A percentile compares a stretch with the other conserved stretches of the same genome.
Conservation (phyloP, 1,284 basidiomycete species). For the Volvariella volvacea region DNA sequence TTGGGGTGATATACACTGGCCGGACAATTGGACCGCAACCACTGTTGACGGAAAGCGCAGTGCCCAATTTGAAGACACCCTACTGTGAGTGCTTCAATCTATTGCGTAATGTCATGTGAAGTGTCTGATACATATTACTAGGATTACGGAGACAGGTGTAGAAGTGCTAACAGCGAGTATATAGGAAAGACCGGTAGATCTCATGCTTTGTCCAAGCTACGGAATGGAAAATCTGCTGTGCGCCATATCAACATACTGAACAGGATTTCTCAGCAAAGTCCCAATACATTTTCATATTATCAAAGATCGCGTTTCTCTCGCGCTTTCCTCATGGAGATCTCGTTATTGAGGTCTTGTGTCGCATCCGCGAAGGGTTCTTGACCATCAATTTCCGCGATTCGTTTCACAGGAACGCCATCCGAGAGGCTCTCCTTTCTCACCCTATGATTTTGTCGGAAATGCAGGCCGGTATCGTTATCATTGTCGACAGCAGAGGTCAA, state of each 20-base stretch:
- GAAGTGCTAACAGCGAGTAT: constrained; percentile 76
- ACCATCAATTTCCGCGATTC: constrained; percentile 52
- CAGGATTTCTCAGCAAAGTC: too few relatives aligned
- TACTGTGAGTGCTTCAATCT: constrained; percentile 57
- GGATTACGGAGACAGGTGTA: constrained; percentile 87
- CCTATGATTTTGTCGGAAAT: constrained; percentile 38
- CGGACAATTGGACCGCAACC: constrained; percentile 91
- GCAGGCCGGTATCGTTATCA: constrained; percentile 31
- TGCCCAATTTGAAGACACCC: constrained; percentile 94
- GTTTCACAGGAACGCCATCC: constrained; percentile 53
- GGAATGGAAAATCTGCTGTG: too few relatives aligned
- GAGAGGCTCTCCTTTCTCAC: constrained; percentile 56
- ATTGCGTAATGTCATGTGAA: too few relatives aligned
- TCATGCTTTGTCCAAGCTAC: too few relatives aligned
- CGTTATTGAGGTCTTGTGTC: constrained; percentile 61
- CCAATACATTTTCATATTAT: neutral
- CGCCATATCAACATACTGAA: too few relatives aligned
- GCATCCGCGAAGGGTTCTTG: constrained; percentile 44
- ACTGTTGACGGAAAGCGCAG: constrained; percentile 85
- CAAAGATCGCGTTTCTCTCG: neutral
- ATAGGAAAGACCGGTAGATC: too few relatives aligned
- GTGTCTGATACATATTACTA: constrained; percentile 33
- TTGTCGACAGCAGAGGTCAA: neutral
- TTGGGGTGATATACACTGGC: constrained; percentile 75
- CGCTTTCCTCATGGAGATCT: constrained; percentile 36